Base-by-base conservation (phyloP, 2,329 filamentous ascomycete genomes). In the Clarireedia hainanense region DNA sequence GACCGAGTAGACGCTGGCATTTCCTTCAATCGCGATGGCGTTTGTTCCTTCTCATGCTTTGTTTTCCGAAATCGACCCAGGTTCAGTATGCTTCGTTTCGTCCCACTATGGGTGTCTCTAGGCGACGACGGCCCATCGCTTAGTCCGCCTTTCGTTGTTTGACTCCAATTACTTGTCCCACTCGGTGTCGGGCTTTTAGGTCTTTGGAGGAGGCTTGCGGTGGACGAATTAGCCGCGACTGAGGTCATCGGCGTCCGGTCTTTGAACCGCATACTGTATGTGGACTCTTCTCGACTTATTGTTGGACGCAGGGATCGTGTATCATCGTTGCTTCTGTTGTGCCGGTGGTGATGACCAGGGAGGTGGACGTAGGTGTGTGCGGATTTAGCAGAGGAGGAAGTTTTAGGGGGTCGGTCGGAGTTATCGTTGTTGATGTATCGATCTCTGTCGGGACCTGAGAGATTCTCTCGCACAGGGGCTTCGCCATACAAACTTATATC, bases 171-270 rank as follows among this genome's bases (percentile, higher is more conserved):
- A 66, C 86, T 89, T 63, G 80, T 80, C 43, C 80, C 76, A 70
- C 89, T 94, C 6, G 91, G 88, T 0, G 89, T 89, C 26, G 91
- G 90, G 70, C 91, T 95, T 58, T 88, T 81, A 12, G 89, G 84
- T 61, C 91, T 85, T 62, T 74, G 79, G 68, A 76, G 46, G n/a
- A 65, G 57, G 55, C 58, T 68, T 23, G 61, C 56, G 53, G 60
- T 67, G 6, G 66, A 67, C 14, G 61, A 58, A 53, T 65, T 67
- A 10, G 56, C 63, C 36, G 65, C 42, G 14, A 60, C 58, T 7
- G 60, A 62, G 26, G 63, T 64, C 64, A 68, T 67, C 15, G 65
- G 61, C 20, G 60, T 63, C 42, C 77, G 77, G 58, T 85, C 84
- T 68, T 79, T 83, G 20, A 60, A 57, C 40, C 60, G 63, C 23